A percentile compares a stretch with the other conserved stretches of the same genome.
phyloP scores from a whole-genome alignment of 495 filamentous ascomycete genomes.

The Aspergillus incahuasiensis region DNA sequence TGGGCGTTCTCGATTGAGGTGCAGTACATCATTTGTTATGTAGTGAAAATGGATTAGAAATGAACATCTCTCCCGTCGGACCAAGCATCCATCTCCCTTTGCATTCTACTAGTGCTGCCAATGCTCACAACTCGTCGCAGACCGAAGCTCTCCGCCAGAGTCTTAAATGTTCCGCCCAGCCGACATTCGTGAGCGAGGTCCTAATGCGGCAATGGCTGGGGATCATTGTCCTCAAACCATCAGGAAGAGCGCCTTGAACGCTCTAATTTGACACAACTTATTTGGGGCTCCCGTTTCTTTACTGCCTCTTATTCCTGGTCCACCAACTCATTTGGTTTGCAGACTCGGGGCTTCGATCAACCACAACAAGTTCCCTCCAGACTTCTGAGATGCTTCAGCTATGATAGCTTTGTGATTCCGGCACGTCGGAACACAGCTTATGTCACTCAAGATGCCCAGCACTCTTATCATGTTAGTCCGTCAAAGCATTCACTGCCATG shows the following conservation, averaged over 20 bases:
- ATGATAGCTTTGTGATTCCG: no score
- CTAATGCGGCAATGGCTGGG: no score
- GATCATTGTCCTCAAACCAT: no score
- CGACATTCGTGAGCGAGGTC: background rate
- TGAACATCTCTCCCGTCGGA: background rate
- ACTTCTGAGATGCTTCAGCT: no score
- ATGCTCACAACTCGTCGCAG: background rate
- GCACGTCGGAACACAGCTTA: background rate
- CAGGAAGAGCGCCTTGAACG: no score
- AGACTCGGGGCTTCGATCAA: no score
- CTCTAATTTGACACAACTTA: no score
- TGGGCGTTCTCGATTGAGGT: constrained; percentile 33
- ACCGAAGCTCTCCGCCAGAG: background rate
- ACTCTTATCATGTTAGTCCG: background rate
- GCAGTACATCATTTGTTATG: constrained; percentile 28
- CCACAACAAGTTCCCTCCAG: no score
- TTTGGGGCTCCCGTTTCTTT: no score
- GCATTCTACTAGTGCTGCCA: background rate
- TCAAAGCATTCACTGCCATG: background rate
- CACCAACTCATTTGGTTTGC: no score
- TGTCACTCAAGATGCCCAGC: background rate
- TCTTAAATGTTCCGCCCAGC: background rate
- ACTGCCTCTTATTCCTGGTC: no score
- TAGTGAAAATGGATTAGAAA: constrained; percentile 11
- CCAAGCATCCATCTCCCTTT: background rate